Conservation (phyloP, 75 land plant species). For the Pinus albicaulis region DNA sequence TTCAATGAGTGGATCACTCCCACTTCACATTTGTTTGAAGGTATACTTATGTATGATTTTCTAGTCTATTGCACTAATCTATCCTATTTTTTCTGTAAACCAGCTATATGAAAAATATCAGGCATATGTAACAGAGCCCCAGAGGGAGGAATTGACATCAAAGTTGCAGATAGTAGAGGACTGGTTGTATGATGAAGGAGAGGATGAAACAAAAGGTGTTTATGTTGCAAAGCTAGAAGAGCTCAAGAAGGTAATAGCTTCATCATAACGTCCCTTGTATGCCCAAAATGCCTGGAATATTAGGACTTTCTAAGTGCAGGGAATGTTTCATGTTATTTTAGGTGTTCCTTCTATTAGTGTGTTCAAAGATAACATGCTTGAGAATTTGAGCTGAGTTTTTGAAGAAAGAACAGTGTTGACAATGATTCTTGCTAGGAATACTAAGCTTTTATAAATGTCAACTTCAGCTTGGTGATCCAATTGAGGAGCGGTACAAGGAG, state of each 20-base stretch:
- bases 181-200: conserved; percentile 97
- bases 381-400: background rate
- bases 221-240: conserved; percentile 83
- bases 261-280: background rate
- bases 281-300: background rate
- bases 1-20: too few relatives aligned
- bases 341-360: background rate
- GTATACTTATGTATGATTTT: too few relatives aligned
- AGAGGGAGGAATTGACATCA: conserved; percentile 49
- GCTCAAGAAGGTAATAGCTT: conserved; percentile 59
- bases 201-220: conserved; percentile 90
- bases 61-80: too few relatives aligned
- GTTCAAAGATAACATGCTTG: background rate
- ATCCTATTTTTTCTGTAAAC: background rate
- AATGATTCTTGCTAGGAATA: background rate
- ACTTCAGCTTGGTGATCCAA: conserved; percentile 84
- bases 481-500: conserved; percentile 83
- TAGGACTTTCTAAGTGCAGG: background rate
- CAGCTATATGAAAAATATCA: conserved; percentile 79
- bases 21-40: too few relatives aligned
- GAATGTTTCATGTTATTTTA: background rate
- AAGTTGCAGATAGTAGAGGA: conserved; percentile 85
- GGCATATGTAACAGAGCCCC: conserved; percentile 59
- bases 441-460: background rate
- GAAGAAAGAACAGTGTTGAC: background rate